Evolutionary conservation across 2,329 filamentous ascomycete species (phyloP).

Genomic region (Colletotrichum paranaense): DNA sequence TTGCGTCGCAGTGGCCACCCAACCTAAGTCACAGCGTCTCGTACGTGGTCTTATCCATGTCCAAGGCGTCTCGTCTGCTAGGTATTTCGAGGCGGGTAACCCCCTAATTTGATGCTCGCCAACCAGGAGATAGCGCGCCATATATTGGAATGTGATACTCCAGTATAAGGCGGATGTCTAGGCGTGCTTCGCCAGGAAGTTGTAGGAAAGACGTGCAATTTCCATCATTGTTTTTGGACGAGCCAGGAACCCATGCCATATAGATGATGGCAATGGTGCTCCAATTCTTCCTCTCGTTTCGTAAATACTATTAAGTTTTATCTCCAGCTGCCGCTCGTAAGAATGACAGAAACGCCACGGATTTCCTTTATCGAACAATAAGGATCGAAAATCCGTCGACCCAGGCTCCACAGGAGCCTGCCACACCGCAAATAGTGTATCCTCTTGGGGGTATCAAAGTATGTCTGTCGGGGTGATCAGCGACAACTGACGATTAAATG

Average conservation of each 20-base stretch:
- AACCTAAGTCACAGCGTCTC: not conserved
- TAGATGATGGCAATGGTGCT: not conserved
- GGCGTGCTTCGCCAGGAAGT: not conserved
- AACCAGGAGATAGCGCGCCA: not conserved
- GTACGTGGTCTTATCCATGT: not conserved
- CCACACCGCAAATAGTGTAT: constrained; percentile 88
- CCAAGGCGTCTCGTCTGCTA: constrained; percentile 9
- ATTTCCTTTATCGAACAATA: constrained; percentile 48
- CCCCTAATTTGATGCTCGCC: not conserved
- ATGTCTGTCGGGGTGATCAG: constrained; percentile 65
- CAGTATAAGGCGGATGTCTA: not conserved
- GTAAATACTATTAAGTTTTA: not conserved
- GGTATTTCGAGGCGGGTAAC: not conserved
- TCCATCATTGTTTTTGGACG: not conserved
- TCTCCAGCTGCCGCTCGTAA: too few relatives aligned
- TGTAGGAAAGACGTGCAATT: constrained; percentile 6
- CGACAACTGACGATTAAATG: constrained; percentile 36
- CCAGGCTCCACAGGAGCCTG: constrained; percentile 84
- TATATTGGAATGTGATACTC: not conserved
- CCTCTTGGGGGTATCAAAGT: constrained; percentile 90
- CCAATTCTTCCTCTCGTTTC: not conserved
- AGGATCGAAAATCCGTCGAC: constrained; percentile 88
- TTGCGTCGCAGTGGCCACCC: not conserved
- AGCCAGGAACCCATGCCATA: not conserved
- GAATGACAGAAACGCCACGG: not conserved